Conservation (phyloP, 129 eudicot species). For the Tagetes patula region DNA sequence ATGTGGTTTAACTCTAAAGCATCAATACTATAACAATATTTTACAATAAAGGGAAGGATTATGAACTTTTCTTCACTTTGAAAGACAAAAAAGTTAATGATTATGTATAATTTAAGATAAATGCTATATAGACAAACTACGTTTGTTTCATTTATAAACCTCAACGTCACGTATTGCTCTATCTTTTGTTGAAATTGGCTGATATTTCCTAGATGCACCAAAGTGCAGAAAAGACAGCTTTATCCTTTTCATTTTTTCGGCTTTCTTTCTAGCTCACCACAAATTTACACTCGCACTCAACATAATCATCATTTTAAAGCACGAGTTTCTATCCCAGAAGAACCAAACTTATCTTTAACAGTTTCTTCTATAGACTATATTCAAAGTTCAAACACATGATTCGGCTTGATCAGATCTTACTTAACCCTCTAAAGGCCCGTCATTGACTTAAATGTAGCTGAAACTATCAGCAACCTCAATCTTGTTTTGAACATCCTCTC, state of each 20-base stretch:
- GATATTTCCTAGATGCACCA: conserved; percentile 1
- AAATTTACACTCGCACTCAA: background rate
- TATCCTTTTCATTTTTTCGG: background rate
- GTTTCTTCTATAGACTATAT: background rate
- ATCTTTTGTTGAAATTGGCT: background rate
- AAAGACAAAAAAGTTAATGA: background rate
- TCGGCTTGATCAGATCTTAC: conserved; percentile 12
- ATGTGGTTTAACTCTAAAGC: conserved; percentile 4
- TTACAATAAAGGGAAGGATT: background rate
- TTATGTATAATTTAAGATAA: background rate
- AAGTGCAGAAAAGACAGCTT: background rate
- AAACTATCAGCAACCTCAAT: background rate
- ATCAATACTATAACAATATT: background rate
- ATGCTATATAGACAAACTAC: background rate
- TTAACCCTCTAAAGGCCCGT: background rate
- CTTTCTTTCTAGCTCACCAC: background rate
- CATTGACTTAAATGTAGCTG: background rate
- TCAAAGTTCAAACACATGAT: background rate
- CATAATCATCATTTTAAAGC: background rate
- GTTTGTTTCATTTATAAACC: background rate
- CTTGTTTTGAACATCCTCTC: background rate
- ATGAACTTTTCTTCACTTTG: background rate
- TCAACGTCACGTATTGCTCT: background rate
- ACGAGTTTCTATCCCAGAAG: conserved; percentile 1
- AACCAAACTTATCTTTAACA: background rate